Base-by-base conservation (phyloP, 2,329 filamentous ascomycete species). In the Hypoxylon sp. region DNA sequence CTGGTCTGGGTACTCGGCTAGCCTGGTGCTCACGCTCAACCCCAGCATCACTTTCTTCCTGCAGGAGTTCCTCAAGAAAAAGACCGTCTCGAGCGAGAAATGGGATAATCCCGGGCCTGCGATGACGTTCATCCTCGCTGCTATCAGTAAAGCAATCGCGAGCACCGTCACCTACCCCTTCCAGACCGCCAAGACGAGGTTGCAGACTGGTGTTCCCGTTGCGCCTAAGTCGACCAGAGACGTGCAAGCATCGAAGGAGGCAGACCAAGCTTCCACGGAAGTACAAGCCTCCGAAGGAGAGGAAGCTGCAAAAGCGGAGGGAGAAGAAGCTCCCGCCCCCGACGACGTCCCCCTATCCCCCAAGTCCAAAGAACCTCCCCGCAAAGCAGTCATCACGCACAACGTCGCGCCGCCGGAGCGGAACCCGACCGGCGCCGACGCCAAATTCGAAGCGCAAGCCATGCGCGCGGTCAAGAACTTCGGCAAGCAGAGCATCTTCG, bases 1-100 rank as follows among this genome's bases (percentile, higher is more conserved):
- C 74, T 97, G 94, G 94, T 91, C 93, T 0, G 94, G 94, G 0
- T 97, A 97, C 78, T 93, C 91, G 19, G 93, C 93, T 1, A 90
- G 87, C 21, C 79, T 97, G 63, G 85, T 97, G 41, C 81, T 97
- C 55, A 94, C 94, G 0, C 83, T 97, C 28, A 97, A 97, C 74
- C 94, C 94, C 1, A 91, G 91, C 70, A 86, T 97, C 69, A 97
- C 94, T 0, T 94, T 97, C 77, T 90, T 95, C 72, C 82, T 97
- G 30, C 93, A 97, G 75, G 90, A 93, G 72, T 81, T 90, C 6
- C 81, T 96, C 19, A 90, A 91, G 71, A 85, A 87, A 57, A 76
- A 83, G 1, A 76, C 91, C 2, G 82, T 93, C 0, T 6, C 81
- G 83, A 41, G 85, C 82, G 72, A 81, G 75, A 67, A 77, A 60